Evolutionary conservation across 2,329 filamentous ascomycete genomes (phyloP).

Genomic region (Cryphonectria parasitica): DNA sequence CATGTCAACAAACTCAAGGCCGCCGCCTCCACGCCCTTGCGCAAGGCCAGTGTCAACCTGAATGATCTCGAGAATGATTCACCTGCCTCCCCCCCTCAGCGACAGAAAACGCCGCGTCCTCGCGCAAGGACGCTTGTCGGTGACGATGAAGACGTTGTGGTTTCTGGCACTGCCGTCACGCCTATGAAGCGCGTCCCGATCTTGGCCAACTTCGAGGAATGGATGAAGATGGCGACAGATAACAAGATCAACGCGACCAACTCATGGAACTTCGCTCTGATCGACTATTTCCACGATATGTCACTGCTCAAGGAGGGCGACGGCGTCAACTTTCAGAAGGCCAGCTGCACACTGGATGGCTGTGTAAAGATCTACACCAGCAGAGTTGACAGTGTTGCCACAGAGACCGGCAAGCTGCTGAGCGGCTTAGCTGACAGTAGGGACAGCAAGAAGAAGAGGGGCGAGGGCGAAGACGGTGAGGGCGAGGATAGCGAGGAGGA

Average conservation of each 20-base stretch:
- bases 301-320: slow-evolving; percentile 94
- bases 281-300: slow-evolving; percentile 99
- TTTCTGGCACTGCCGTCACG: slow-evolving; percentile 78
- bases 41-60: slow-evolving; percentile 64
- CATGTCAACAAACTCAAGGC: slow-evolving; percentile 92
- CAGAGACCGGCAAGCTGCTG: slow-evolving; percentile 91
- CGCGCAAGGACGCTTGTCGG: slow-evolving; percentile 38
- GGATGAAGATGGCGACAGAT: slow-evolving; percentile 99
- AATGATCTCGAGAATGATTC: slow-evolving; percentile 62
- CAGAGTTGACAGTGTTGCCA: slow-evolving; percentile 96
- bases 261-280: slow-evolving; percentile 99
- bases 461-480: slow-evolving; percentile 66
- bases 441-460: slow-evolving; percentile 73
- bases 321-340: slow-evolving; percentile 97
- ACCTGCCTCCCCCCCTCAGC: slow-evolving; percentile 55
- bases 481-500: slow-evolving; percentile 70
- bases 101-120: slow-evolving; percentile 52
- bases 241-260: slow-evolving; percentile 99
- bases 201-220: slow-evolving; percentile 97
- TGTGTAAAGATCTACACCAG: slow-evolving; percentile 99
- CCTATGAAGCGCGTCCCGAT: slow-evolving; percentile 96
- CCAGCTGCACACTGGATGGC: slow-evolving; percentile 94
- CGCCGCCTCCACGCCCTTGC: slow-evolving; percentile 70
- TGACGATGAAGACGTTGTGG: slow-evolving; percentile 64
- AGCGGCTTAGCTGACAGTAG: slow-evolving; percentile 91